phyloP scores from a whole-genome alignment of 805 yeast genomes.

The Yueomyces sp. region DNA sequence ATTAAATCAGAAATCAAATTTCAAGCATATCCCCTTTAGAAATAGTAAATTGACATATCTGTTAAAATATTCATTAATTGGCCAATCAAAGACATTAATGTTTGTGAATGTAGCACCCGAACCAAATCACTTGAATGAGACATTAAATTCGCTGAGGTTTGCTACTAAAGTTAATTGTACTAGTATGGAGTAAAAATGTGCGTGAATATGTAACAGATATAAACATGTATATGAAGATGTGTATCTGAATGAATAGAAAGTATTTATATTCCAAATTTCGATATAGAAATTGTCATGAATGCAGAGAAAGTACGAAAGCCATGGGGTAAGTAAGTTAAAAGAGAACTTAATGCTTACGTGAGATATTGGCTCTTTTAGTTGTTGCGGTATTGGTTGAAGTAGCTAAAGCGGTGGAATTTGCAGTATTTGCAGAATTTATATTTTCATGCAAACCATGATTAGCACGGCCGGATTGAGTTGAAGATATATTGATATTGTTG shows the following conservation, averaged over 20 bases:
- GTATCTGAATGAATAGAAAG: no score
- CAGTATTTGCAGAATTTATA: background rate
- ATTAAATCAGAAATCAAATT: slow-evolving; percentile 18
- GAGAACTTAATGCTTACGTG: no score
- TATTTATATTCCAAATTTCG: background rate
- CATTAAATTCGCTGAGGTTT: slow-evolving; percentile 74
- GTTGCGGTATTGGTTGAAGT: no score
- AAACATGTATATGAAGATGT: no score
- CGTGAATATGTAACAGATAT: no score
- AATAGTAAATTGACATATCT: slow-evolving; percentile 87
- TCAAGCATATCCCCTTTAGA: slow-evolving; percentile 73
- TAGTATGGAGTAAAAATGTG: background rate
- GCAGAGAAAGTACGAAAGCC: no score
- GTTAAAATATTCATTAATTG: slow-evolving; percentile 71
- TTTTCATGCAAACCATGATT: no score
- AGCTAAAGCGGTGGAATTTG: background rate
- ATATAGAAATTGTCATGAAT: no score
- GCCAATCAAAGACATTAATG: slow-evolving; percentile 83
- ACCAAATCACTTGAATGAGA: slow-evolving; percentile 50
- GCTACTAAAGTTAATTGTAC: slow-evolving; percentile 73
- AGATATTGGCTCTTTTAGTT: no score
- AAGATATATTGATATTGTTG: background rate
- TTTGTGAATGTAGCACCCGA: slow-evolving; percentile 78
- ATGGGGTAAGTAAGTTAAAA: no score
- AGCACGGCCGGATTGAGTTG: background rate